A percentile compares a stretch with the other conserved stretches of the same genome.
phyloP scores from a whole-genome alignment of 768 basidiomycete genomes.

The Tylopilus balloui region DNA sequence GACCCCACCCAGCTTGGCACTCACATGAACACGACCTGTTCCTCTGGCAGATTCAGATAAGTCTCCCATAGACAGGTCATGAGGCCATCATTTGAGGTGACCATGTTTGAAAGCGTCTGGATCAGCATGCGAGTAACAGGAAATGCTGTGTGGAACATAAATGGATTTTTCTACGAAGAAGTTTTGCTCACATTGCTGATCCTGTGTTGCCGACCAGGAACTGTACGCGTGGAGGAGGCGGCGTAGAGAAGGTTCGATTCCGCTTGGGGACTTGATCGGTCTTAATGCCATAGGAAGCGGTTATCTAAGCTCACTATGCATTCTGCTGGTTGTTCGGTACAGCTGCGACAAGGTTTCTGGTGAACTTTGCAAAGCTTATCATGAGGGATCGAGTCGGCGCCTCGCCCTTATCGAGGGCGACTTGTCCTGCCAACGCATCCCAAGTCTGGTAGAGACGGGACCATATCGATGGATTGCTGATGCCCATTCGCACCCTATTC shows the following conservation, averaged over 20 bases:
- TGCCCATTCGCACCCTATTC: constrained; percentile 35
- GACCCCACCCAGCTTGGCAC: constrained; percentile 21
- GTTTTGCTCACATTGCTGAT: constrained; percentile 47
- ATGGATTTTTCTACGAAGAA: constrained; percentile 4
- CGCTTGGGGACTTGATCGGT: constrained; percentile 38
- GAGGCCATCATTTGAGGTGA: constrained; percentile 65
- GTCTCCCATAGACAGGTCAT: constrained; percentile 57
- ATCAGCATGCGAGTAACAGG: constrained; percentile 60
- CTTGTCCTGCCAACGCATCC: constrained; percentile 35
- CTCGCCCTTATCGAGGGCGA: constrained; percentile 33
- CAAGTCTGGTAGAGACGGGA: constrained; percentile 51
- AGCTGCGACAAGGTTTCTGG: constrained; percentile 79
- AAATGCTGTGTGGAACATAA: constrained; percentile 42
- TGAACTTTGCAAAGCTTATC: constrained; percentile 65
- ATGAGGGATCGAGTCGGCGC: constrained; percentile 38
- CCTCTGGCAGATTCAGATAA: constrained; percentile 65
- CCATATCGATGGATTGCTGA: constrained; percentile 49
- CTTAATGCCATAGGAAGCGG: background rate
- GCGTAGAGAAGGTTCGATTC: constrained; percentile 68
- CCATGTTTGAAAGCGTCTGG: constrained; percentile 79
- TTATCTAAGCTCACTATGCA: constrained; percentile 57
- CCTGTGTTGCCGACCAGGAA: constrained; percentile 67
- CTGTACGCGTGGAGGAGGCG: constrained; percentile 67
- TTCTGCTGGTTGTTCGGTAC: constrained; percentile 63
- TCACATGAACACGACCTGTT: constrained; percentile 73